Percentiles rank a stretch among this genome's conserved stretches.
Evolutionary conservation across 2,329 filamentous ascomycete genomes (phyloP).

Genomic region (Cryoendolithus antarcticus): DNA sequence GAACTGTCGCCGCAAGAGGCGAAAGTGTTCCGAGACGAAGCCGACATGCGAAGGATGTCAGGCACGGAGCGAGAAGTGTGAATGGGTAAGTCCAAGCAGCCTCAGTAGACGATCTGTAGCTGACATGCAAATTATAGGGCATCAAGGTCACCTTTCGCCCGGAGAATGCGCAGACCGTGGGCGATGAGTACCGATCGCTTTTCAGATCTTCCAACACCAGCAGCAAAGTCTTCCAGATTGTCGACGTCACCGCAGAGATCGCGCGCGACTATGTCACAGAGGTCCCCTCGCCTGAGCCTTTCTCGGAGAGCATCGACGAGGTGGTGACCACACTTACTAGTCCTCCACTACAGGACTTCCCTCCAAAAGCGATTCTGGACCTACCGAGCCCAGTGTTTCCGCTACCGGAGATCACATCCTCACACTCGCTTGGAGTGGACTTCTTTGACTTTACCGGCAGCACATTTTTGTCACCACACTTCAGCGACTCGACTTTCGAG

Average conservation of each 20-base stretch:
- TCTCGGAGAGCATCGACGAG: conserved; percentile 1
- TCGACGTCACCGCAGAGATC: conserved; percentile 21
- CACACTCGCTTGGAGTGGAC: conserved; percentile 2
- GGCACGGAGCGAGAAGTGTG: conserved; percentile 17
- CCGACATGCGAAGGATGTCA: conserved; percentile 21
- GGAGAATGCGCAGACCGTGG: conserved; percentile 19
- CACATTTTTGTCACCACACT: conserved; percentile 5
- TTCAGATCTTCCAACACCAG: conserved; percentile 7
- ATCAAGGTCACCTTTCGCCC: conserved; percentile 17
- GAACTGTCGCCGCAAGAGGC: conserved; percentile 22
- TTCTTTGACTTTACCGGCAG: conserved; percentile 2
- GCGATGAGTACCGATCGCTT: conserved; percentile 17
- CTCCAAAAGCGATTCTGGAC: background rate
- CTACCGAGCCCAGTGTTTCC: background rate
- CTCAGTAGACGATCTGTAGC: too few relatives aligned
- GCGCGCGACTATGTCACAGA: conserved; percentile 16
- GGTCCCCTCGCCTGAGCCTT: conserved; percentile 1
- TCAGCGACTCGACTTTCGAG: conserved; percentile 15
- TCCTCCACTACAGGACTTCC: too few relatives aligned
- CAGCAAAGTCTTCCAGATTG: conserved; percentile 15
- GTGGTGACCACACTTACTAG: too few relatives aligned
- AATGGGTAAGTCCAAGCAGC: conserved; percentile 10
- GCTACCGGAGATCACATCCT: conserved; percentile 4
- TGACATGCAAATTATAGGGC: conserved; percentile 2
- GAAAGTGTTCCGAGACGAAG: conserved; percentile 22